A percentile compares a stretch with the other conserved stretches of the same genome.
Conservation (phyloP, 2,329 filamentous ascomycete genomes). For the Penicillium sp. region DNA sequence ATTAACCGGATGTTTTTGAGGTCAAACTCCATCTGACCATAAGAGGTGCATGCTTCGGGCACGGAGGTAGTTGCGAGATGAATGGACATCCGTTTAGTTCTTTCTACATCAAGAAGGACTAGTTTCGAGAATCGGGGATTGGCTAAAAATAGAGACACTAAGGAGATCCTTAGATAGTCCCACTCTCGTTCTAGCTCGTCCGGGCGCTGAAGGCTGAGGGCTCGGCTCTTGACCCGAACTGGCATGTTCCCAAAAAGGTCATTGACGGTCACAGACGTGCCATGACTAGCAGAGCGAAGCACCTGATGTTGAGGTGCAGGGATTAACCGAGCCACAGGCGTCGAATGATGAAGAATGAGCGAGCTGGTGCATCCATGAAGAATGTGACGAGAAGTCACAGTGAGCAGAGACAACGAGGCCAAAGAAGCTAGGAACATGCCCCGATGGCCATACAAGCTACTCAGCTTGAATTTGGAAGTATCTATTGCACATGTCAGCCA, state of each 20-base stretch:
- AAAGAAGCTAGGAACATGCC: conserved; percentile 78
- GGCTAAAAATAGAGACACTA: conserved; percentile 67
- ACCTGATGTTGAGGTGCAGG: conserved; percentile 61
- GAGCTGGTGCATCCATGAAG: conserved; percentile 54
- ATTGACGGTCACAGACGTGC: conserved; percentile 71
- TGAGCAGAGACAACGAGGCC: conserved; percentile 71
- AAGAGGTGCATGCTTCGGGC: background rate
- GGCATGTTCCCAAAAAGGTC: conserved; percentile 89
- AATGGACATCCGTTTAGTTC: conserved; percentile 38
- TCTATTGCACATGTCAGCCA: conserved; percentile 50
- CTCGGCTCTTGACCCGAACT: conserved; percentile 80
- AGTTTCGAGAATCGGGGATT: conserved; percentile 61
- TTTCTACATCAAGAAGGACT: conserved; percentile 55
- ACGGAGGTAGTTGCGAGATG: conserved; percentile 7
- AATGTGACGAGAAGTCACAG: conserved; percentile 68
- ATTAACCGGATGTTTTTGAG: conserved; percentile 48
- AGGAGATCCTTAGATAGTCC: conserved; percentile 57
- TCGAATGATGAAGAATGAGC: conserved; percentile 68
- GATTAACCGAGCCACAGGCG: conserved; percentile 60
- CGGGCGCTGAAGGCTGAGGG: conserved; percentile 51
- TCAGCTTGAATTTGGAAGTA: conserved; percentile 68
- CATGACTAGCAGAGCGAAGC: conserved; percentile 58
- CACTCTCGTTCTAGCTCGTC: conserved; percentile 62
- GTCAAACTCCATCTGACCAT: conserved; percentile 17
- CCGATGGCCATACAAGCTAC: conserved; percentile 60